A percentile compares a stretch with the other conserved stretches of the same genome.
Conservation (phyloP, 495 filamentous ascomycete species). For the Lasiosphaeris hirsuta region DNA sequence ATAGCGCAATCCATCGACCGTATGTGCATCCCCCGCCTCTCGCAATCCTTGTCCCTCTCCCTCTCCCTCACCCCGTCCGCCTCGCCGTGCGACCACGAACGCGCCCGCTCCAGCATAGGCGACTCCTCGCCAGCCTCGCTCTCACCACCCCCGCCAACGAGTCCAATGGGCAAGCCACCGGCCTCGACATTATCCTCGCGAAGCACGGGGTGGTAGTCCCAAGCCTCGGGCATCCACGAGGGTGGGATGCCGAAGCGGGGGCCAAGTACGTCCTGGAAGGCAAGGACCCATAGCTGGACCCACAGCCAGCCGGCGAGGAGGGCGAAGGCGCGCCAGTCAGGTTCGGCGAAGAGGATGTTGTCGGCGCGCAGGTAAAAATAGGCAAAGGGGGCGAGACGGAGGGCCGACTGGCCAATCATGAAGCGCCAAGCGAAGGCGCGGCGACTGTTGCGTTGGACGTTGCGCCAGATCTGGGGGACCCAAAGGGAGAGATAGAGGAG, state of each 20-base stretch:
- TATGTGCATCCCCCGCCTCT: conserved; percentile 40
- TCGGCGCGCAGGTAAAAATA: conserved; percentile 73
- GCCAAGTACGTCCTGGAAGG: conserved; percentile 79
- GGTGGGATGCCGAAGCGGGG: conserved; percentile 64
- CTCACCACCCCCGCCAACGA: conserved; percentile 31
- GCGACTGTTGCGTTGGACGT: conserved; percentile 85
- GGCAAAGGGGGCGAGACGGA: conserved; percentile 71
- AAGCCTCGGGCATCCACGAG: conserved; percentile 75
- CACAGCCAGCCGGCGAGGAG: conserved; percentile 80
- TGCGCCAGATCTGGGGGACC: conserved; percentile 86
- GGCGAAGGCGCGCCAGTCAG: conserved; percentile 59
- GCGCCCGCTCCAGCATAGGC: conserved; percentile 34
- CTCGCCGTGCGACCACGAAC: conserved; percentile 16
- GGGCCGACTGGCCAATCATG: conserved; percentile 74
- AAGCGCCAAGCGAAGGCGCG: conserved; percentile 85
- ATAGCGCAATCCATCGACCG: conserved; percentile 80
- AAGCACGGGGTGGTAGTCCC: conserved; percentile 91
- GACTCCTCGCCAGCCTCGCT: conserved; percentile 20
- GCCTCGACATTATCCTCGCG: conserved; percentile 80
- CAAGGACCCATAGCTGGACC: conserved; percentile 78
- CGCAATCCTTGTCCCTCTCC: conserved; percentile 29
- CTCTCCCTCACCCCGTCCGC: conserved; percentile 16
- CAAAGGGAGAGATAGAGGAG: conserved; percentile 84
- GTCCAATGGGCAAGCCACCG: conserved; percentile 72
- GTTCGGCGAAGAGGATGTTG: conserved; percentile 78